Base-by-base conservation (phyloP, 495 filamentous ascomycete species). In the Lindgomyces ingoldianus region DNA sequence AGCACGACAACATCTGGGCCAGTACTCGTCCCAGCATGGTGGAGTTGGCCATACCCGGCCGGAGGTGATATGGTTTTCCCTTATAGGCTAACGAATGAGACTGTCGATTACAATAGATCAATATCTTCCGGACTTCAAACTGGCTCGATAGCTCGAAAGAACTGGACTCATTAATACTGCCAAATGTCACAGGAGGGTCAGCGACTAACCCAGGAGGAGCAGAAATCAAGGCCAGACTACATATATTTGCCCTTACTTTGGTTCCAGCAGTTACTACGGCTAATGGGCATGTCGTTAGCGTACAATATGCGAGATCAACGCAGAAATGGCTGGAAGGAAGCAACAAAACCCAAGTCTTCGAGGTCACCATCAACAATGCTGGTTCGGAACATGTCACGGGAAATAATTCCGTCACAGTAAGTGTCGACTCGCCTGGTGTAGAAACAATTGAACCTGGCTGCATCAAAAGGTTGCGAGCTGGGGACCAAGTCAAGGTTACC, bases 21-120 rank as follows among this genome's bases (percentile, higher is more conserved):
- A 49, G 55, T 83, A 6, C 76, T 81, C 3, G 76, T 80, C 1
- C 72, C 79, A 14, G 75, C 79, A 19, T 83, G 77, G 74, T 81
- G 73, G 64, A 76, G 69, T 54, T 82, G 77, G 73, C 74, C 80
- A 14, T 81, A 80, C 36, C 76, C 79, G 6, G 76, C 78, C 11
- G 78, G 80, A 16, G 81, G 81, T 18, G 79, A 83, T 50, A 56
- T 84, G 42, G 68, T 82, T 22, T 81, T 84, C 52, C 78, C 81
- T 18, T 78, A 68, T 36, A 80, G 77, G 56, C 75, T 77, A 33
- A 81, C 80, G 0, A 73, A 76, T 45, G 74, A 74, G 0, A 71
- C 70, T 1, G 76, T 79, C 1, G 74, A 83, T 64, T 82, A 73
- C 62, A 84, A 84, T 51, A 74, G 77, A 12, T 79, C 77, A n/a